phyloP scores from a whole-genome alignment of 257 asterid species.

The Galeopsis tetrahit region DNA sequence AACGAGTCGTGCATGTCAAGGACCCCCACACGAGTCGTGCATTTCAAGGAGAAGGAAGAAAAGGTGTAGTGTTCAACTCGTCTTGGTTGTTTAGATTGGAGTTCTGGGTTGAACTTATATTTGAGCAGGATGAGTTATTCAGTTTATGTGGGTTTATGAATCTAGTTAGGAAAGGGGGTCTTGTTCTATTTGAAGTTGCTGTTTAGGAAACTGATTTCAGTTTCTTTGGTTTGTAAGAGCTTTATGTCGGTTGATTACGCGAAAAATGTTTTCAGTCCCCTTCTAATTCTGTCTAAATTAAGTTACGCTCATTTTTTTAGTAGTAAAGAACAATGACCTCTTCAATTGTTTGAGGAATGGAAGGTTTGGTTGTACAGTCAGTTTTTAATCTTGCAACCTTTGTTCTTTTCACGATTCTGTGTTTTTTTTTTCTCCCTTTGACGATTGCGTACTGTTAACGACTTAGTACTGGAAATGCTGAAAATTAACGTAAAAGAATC shows the following conservation, averaged over 20 bases:
- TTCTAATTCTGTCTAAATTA: neutral
- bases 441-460: neutral
- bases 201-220: conserved; percentile 8
- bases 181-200: conserved; percentile 2
- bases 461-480: conserved; percentile 2
- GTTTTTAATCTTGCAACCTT: conserved; percentile 8
- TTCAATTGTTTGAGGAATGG: conserved; percentile 12
- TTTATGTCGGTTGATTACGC: neutral
- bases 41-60: too few relatives aligned
- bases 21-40: too few relatives aligned
- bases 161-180: neutral
- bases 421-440: neutral
- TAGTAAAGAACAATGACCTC: neutral
- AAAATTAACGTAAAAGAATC: neutral
- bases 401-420: conserved; percentile 11
- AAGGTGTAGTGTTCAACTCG: too few relatives aligned
- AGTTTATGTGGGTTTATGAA: neutral
- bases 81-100: conserved; percentile 10
- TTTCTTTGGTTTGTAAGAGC: neutral
- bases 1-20: too few relatives aligned
- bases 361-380: conserved; percentile 7
- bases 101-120: conserved; percentile 7
- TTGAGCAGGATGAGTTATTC: neutral
- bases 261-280: neutral
- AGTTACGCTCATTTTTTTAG: conserved; percentile 3